Conservation (phyloP, 2,329 filamentous ascomycete species). For the Ceratocystis albifundus region DNA sequence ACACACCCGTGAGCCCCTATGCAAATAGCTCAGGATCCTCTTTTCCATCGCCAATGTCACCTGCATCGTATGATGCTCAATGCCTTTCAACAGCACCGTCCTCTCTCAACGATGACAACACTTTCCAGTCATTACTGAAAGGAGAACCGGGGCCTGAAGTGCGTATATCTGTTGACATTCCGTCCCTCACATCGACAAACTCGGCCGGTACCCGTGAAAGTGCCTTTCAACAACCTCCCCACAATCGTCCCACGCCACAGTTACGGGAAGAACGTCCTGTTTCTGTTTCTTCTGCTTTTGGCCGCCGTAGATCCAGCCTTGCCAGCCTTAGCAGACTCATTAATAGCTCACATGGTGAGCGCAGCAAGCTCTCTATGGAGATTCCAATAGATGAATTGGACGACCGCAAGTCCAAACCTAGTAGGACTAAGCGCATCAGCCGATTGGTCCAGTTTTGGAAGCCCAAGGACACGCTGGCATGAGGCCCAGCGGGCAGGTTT, state of each 20-base stretch:
- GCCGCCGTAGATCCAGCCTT: constrained; percentile 62
- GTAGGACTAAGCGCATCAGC: constrained; percentile 58
- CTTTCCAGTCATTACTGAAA: constrained; percentile 58
- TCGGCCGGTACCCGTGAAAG: constrained; percentile 67
- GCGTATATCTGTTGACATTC: constrained; percentile 60
- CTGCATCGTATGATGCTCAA: constrained; percentile 58
- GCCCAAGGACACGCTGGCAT: constrained; percentile 33
- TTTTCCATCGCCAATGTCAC: constrained; percentile 56
- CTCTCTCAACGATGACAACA: constrained; percentile 59
- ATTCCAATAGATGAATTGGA: constrained; percentile 45
- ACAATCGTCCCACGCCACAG: constrained; percentile 33
- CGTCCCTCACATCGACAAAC: constrained; percentile 61
- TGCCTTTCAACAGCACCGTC: constrained; percentile 65
- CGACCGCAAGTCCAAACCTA: constrained; percentile 46
- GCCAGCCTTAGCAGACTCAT: constrained; percentile 67
- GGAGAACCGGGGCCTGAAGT: constrained; percentile 63
- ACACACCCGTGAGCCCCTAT: constrained; percentile 50
- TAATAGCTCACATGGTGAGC: constrained; percentile 61
- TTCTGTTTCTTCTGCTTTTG: constrained; percentile 52
- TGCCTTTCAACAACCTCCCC: constrained; percentile 32
- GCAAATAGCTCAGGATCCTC: constrained; percentile 54
- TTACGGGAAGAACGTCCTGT: constrained; percentile 48
- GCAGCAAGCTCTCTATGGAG: constrained; percentile 63
- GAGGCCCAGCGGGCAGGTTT: constrained; percentile 6
- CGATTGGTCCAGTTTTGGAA: constrained; percentile 74